Conservation (phyloP, 164 flowering plant genomes). For the Dillenia turbinata region DNA sequence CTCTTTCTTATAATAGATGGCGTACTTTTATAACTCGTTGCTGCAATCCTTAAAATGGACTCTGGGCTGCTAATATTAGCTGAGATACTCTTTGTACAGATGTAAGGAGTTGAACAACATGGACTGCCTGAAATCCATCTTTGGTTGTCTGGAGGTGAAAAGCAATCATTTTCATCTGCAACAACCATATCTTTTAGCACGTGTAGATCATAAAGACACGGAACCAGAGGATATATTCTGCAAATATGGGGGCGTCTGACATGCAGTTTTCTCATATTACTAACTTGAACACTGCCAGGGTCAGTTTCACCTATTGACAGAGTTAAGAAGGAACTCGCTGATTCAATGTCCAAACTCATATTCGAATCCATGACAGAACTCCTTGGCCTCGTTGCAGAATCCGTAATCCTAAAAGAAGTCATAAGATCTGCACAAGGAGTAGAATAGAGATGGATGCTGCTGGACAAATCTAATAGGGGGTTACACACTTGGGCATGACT, state of each 20-base stretch:
- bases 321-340: constrained; percentile 14
- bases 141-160: constrained; percentile 4
- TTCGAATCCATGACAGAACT: not conserved
- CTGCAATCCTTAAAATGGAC: constrained; percentile 21
- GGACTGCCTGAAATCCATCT: constrained; percentile 9
- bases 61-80: constrained; percentile 6
- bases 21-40: constrained; percentile 23
- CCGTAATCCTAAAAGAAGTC: too few relatives aligned
- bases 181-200: constrained; percentile 3
- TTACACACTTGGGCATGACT: too few relatives aligned
- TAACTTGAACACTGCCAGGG: constrained; percentile 10
- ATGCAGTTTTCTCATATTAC: constrained; percentile 10
- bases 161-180: not conserved
- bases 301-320: constrained; percentile 12
- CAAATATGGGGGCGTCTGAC: constrained; percentile 4
- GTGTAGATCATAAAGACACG: constrained; percentile 21
- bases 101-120: constrained; percentile 12
- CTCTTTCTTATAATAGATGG: constrained; percentile 33
- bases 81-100: constrained; percentile 1
- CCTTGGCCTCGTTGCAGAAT: too few relatives aligned
- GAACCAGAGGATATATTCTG: constrained; percentile 10
- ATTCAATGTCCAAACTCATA: constrained; percentile 10
- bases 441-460: too few relatives aligned
- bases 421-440: too few relatives aligned
- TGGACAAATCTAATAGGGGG: too few relatives aligned